These are phyloP conservation scores for Carallia brachiata DNA, from an alignment of 345 rosid genomes.

Conservation along the genomic window DNA sequence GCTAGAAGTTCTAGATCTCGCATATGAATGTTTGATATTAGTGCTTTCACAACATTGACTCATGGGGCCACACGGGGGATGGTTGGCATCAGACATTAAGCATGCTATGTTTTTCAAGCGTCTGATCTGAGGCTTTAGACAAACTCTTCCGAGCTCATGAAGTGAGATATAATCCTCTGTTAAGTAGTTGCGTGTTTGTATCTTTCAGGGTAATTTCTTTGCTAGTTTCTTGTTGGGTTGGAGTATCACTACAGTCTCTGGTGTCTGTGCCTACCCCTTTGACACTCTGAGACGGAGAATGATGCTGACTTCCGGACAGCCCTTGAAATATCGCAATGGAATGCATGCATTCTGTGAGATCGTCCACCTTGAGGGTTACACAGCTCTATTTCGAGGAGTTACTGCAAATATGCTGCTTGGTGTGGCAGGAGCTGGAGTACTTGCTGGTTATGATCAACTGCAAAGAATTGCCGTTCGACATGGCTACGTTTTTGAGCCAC, in stretches of 20 bases:
- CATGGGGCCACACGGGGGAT: not conserved
- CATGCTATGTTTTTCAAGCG: not conserved
- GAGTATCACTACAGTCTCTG: constrained; percentile 84
- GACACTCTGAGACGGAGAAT: constrained; percentile 86
- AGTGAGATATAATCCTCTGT: not conserved
- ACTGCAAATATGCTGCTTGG: constrained; percentile 96
- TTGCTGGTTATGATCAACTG: constrained; percentile 88
- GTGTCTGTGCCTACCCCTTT: constrained; percentile 87
- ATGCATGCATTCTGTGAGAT: constrained; percentile 72
- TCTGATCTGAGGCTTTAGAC: not conserved
- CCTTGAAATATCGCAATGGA: constrained; percentile 55
- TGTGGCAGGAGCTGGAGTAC: constrained; percentile 92
- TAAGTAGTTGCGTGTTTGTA: not conserved
- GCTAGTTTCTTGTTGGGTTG: constrained; percentile 90
- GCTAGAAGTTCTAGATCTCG: too few relatives aligned
- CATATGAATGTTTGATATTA: too few relatives aligned
- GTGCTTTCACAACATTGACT: not conserved
- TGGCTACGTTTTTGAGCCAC: constrained; percentile 37
- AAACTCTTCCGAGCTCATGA: not conserved
- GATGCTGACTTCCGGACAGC: constrained; percentile 94
- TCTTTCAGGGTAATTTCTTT: constrained; percentile 75
- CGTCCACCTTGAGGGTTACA: constrained; percentile 57
- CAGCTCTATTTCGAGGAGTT: constrained; percentile 70
- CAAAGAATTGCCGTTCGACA: constrained; percentile 55
- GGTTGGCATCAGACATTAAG: not conserved